Conservation (phyloP, 140 eudicot species). For the Anethum foeniculum region DNA sequence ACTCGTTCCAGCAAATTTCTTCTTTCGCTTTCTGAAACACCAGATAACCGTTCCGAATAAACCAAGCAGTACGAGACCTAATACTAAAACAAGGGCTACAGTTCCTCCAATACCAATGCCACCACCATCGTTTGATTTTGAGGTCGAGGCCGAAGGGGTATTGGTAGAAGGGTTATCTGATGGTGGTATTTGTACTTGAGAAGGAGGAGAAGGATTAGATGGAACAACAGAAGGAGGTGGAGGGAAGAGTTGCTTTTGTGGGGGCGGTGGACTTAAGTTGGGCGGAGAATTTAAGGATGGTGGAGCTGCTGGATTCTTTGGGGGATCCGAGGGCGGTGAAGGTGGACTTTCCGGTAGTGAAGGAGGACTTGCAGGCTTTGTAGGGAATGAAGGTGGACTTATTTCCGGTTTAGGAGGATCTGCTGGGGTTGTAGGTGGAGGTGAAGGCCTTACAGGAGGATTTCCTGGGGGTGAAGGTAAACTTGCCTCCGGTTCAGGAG, state of each 20-base stretch:
- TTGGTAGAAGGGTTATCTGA: conserved; percentile 25
- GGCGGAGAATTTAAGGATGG: conserved; percentile 24
- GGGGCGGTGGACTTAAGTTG: conserved; percentile 27
- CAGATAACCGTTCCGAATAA: conserved; percentile 30
- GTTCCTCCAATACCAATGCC: conserved; percentile 52
- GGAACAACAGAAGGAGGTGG: conserved; percentile 31
- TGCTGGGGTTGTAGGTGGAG: conserved; percentile 22
- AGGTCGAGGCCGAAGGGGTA: conserved; percentile 27
- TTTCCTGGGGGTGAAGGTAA: conserved; percentile 27
- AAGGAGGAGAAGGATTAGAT: conserved; percentile 16
- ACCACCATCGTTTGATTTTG: conserved; percentile 23
- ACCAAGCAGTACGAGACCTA: conserved; percentile 39
- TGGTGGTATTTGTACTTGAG: conserved; percentile 27
- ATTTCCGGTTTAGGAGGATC: conserved; percentile 21
- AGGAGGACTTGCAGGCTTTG: conserved; percentile 10
- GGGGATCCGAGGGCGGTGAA: conserved; percentile 15
- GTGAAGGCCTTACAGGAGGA: conserved; percentile 14
- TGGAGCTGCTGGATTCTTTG: conserved; percentile 15
- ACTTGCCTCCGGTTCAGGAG: conserved; percentile 15
- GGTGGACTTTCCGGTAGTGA: conserved; percentile 17
- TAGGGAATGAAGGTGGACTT: conserved; percentile 25
- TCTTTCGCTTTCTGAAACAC: conserved; percentile 47
- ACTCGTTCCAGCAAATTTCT: conserved; percentile 33
- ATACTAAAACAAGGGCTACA: conserved; percentile 36
- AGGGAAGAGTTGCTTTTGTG: conserved; percentile 10